These are phyloP conservation scores for Volvox reticuliferus DNA, from an alignment of 139 green algal genomes.

Conservation along the genomic window DNA sequence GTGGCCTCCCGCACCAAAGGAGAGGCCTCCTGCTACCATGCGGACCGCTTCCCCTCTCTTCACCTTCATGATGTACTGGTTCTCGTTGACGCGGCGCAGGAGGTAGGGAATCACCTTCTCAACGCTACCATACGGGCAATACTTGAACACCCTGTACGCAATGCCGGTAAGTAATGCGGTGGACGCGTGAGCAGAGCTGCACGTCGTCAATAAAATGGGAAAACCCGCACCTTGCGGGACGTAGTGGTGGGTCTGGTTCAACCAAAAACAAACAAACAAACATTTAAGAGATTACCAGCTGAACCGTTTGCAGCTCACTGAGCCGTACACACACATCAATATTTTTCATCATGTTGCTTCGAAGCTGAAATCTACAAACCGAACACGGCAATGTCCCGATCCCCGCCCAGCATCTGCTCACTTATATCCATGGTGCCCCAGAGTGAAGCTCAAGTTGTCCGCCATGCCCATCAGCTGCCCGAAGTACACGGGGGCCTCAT, in stretches of 20 bases:
- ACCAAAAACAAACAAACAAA: too few relatives aligned
- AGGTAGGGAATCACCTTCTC: constrained; percentile 86
- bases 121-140: constrained; percentile 83
- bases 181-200: too few relatives aligned
- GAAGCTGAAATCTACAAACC: too few relatives aligned
- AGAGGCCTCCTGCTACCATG: not conserved
- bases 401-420: not conserved
- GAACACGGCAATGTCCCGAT: too few relatives aligned
- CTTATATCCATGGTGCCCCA: constrained; percentile 43
- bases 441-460: constrained; percentile 83
- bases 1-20: not conserved
- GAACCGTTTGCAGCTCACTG: too few relatives aligned
- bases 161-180: not conserved
- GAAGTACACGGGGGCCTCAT: constrained; percentile 81
- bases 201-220: too few relatives aligned
- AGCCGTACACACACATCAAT: too few relatives aligned
- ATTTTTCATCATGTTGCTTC: too few relatives aligned
- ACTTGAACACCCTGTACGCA: constrained; percentile 76
- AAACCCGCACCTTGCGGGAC: too few relatives aligned
- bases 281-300: too few relatives aligned
- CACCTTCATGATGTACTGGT: constrained; percentile 67
- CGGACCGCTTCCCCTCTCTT: not conserved
- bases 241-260: too few relatives aligned
- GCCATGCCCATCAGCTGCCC: constrained; percentile 93
- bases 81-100: constrained; percentile 83